phyloP scores from a whole-genome alignment of 768 basidiomycete genomes.

The Hericium rajendrae region DNA sequence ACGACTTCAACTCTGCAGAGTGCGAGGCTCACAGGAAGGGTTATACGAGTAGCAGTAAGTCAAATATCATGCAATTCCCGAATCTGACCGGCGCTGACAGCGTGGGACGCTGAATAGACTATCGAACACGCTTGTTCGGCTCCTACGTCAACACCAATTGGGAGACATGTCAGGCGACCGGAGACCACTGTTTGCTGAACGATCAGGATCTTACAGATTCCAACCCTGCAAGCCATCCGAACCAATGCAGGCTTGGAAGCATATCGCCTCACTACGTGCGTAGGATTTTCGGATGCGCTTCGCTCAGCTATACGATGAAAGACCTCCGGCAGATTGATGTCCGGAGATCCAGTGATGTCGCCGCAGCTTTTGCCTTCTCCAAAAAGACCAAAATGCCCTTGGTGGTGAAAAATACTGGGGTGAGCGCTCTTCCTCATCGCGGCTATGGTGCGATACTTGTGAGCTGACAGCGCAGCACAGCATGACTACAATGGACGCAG shows the following conservation, averaged over 20 bases:
- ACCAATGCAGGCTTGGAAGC: slow-evolving; percentile 18
- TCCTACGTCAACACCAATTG: slow-evolving; percentile 36
- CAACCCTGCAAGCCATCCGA: slow-evolving; percentile 10
- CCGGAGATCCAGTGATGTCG: slow-evolving; percentile 13
- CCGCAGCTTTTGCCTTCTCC: slow-evolving; percentile 20
- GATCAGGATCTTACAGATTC: slow-evolving; percentile 19
- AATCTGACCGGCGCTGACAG: neutral
- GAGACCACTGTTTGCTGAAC: slow-evolving; percentile 39
- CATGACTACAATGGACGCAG: slow-evolving; percentile 26
- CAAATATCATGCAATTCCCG: neutral
- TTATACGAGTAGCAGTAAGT: neutral
- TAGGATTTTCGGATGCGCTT: neutral
- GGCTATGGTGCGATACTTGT: too few relatives aligned
- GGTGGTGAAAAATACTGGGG: slow-evolving; percentile 23
- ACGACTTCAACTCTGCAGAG: neutral
- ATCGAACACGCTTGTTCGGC: slow-evolving; percentile 18
- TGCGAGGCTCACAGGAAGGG: neutral
- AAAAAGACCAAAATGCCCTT: slow-evolving; percentile 16
- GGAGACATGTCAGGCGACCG: slow-evolving; percentile 44
- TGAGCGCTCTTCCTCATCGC: neutral
- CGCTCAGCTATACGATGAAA: neutral
- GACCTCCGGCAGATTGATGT: slow-evolving; percentile 20
- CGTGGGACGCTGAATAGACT: slow-evolving; percentile 6
- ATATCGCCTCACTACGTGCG: slow-evolving; percentile 19
- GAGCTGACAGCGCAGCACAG: neutral